These are phyloP conservation scores for Boletus hoseneyae DNA, from an alignment of 1,284 basidiomycete species.

Conservation along the genomic window DNA sequence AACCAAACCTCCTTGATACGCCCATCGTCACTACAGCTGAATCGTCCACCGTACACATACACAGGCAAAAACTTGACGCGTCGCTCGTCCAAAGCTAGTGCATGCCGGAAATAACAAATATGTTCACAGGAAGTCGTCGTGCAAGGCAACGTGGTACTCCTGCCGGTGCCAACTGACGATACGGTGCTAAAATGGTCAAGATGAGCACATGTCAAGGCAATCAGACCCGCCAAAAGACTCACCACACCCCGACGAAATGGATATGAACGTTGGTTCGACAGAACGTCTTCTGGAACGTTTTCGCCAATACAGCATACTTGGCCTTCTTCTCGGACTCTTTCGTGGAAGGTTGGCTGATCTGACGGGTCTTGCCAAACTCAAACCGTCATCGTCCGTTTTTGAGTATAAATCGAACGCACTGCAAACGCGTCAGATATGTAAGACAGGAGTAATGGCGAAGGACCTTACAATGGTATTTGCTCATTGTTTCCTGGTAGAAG, in stretches of 20 bases:
- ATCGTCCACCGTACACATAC: slow-evolving; percentile 30
- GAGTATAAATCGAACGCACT: slow-evolving; percentile 33
- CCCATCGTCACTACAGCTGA: slow-evolving; percentile 5
- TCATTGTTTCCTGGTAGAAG: slow-evolving; percentile 35
- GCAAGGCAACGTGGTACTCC: slow-evolving; percentile 27
- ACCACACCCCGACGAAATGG: slow-evolving; percentile 41
- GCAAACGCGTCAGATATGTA: slow-evolving; percentile 1
- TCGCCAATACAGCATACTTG: slow-evolving; percentile 15
- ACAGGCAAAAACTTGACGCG: slow-evolving; percentile 43
- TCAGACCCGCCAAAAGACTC: not conserved
- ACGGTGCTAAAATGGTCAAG: slow-evolving; percentile 24
- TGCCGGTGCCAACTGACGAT: slow-evolving; percentile 35
- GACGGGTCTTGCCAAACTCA: slow-evolving; percentile 5
- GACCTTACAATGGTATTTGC: slow-evolving; percentile 37
- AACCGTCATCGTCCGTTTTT: slow-evolving; percentile 18
- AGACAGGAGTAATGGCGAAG: no score
- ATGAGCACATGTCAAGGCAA: not conserved
- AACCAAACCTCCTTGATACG: slow-evolving; percentile 38
- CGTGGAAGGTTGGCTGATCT: slow-evolving; percentile 13
- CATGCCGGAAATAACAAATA: slow-evolving; percentile 33
- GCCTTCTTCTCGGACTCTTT: slow-evolving; percentile 14
- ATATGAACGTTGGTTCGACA: slow-evolving; percentile 26
- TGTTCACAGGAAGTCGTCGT: slow-evolving; percentile 29
- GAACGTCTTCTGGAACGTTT: slow-evolving; percentile 27
- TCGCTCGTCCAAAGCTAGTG: slow-evolving; percentile 38